These are phyloP conservation scores for Conticribra guillardii DNA, from an alignment of 108 stramenopile genomes.

Conservation along the genomic window DNA sequence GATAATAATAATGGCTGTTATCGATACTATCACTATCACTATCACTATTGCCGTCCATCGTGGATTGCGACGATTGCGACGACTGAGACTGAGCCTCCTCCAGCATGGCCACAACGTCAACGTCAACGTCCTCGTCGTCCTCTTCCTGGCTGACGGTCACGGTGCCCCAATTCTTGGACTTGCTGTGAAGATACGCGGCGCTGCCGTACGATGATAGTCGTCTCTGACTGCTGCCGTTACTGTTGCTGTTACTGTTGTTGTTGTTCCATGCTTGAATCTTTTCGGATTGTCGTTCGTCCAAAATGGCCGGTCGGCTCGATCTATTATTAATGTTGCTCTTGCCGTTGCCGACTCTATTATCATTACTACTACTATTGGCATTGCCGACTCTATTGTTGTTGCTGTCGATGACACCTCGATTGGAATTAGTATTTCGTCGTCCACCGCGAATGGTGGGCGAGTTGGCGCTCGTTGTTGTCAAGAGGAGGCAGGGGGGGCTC, in stretches of 20 bases:
- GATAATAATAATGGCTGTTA: neutral
- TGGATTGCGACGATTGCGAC: too few relatives aligned
- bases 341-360: too few relatives aligned
- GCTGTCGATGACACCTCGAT: too few relatives aligned
- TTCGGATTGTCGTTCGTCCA: constrained; percentile 17
- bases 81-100: too few relatives aligned
- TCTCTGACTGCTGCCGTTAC: neutral
- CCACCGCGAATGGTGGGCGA: too few relatives aligned
- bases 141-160: neutral
- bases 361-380: too few relatives aligned
- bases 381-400: too few relatives aligned
- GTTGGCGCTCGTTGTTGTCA: too few relatives aligned
- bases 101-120: neutral
- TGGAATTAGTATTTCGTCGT: too few relatives aligned
- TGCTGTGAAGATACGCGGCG: neutral
- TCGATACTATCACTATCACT: neutral
- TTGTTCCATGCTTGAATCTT: constrained; percentile 17
- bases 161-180: neutral
- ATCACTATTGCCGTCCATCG: too few relatives aligned
- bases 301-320: constrained; percentile 17
- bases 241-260: neutral
- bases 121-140: neutral
- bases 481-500: too few relatives aligned
- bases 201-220: neutral
- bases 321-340: too few relatives aligned